A percentile compares a stretch with the other conserved stretches of the same genome.
Conservation (phyloP, 1,284 basidiomycete species). For the Cystobasidium slooffiae region DNA sequence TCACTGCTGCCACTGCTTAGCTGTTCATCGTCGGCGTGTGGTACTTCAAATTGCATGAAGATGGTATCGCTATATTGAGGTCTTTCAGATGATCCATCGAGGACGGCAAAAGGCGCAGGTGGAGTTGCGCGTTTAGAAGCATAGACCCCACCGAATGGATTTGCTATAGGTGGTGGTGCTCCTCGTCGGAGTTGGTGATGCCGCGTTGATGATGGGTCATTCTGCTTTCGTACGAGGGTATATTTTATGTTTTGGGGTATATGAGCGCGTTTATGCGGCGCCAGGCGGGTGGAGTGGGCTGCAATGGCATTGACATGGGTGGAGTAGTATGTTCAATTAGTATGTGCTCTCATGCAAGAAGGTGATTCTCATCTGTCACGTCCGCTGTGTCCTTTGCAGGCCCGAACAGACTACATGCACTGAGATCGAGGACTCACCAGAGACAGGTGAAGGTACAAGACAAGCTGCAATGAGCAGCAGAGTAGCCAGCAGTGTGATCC, state of each 20-base stretch:
- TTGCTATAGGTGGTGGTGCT: not conserved
- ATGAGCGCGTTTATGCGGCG: conserved; percentile 21
- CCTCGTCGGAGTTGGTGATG: not conserved
- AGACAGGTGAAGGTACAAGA: conserved; percentile 1
- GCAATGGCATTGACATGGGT: not conserved
- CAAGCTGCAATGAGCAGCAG: conserved; percentile 14
- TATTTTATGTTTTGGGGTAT: conserved; percentile 33
- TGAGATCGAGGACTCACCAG: not conserved
- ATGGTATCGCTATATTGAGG: conserved; percentile 32
- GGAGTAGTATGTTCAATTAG: not conserved
- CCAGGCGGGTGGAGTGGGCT: conserved; percentile 30
- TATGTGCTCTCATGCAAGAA: not conserved
- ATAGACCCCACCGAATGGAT: conserved; percentile 3
- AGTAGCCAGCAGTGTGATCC: not conserved
- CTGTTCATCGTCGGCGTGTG: not conserved
- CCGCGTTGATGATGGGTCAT: not conserved
- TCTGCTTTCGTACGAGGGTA: conserved; percentile 29
- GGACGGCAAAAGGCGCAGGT: conserved; percentile 28
- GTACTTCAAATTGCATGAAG: conserved; percentile 42
- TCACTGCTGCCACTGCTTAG: conserved; percentile 1
- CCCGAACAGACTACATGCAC: not conserved
- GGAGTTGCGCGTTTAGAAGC: conserved; percentile 26
- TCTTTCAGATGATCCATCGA: conserved; percentile 18
- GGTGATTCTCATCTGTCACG: not conserved
- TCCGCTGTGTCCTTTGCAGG: no score